phyloP scores from a whole-genome alignment of 352 stramenopile genomes.

The Phytophthora sansomeana region DNA sequence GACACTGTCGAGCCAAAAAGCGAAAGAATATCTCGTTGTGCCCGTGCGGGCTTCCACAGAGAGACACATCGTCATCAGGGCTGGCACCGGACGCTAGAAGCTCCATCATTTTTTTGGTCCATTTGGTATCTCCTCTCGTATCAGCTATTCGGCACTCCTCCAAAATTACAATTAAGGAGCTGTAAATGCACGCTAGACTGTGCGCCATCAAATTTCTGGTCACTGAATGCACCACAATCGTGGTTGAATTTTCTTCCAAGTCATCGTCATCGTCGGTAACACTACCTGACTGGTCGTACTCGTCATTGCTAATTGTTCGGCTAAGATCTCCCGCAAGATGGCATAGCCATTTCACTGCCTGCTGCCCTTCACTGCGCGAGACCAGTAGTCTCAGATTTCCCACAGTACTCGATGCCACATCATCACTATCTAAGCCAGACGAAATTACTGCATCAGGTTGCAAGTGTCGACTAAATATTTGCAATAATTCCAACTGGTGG shows the following conservation, averaged over 20 bases:
- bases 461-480: conserved; percentile 52
- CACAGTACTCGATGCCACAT: conserved; percentile 15
- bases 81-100: conserved; percentile 44
- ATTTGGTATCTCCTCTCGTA: conserved; percentile 33
- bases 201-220: conserved; percentile 36
- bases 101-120: conserved; percentile 39
- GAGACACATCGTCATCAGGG: conserved; percentile 24
- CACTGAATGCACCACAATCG: conserved; percentile 6
- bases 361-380: conserved; percentile 50
- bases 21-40: conserved; percentile 53
- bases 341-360: conserved; percentile 61
- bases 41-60: conserved; percentile 8
- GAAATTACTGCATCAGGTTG: conserved; percentile 28
- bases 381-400: conserved; percentile 37
- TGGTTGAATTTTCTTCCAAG: conserved; percentile 22
- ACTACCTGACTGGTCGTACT: conserved; percentile 38
- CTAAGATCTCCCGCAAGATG: conserved; percentile 38
- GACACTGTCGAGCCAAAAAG: conserved; percentile 52
- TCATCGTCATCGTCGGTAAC: conserved; percentile 24
- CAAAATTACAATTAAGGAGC: conserved; percentile 44
- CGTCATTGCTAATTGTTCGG: conserved; percentile 35
- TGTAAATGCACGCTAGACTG: conserved; percentile 52
- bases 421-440: conserved; percentile 8
- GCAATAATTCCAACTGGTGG: conserved; percentile 62
- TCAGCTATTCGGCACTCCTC: conserved; percentile 40